Conservation (phyloP, 2,329 filamentous ascomycete species). For the Tolypocladium sp. region DNA sequence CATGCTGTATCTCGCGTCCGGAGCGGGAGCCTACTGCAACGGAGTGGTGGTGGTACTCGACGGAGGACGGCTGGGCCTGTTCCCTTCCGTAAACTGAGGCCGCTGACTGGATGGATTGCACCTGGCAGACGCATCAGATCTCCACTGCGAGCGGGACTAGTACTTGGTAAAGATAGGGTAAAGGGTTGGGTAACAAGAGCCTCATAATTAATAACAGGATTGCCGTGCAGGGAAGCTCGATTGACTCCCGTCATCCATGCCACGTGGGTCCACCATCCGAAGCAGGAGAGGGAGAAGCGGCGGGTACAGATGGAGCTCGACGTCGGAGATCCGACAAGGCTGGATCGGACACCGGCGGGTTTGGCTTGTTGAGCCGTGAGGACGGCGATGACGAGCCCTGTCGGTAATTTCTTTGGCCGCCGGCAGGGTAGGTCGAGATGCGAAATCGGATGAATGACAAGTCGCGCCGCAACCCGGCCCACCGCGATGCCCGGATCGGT, state of each 20-base stretch:
- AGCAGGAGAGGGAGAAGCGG: neutral
- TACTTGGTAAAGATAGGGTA: neutral
- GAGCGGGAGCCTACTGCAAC: conserved; percentile 58
- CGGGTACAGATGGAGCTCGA: neutral
- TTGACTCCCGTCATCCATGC: neutral
- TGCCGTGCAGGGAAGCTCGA: neutral
- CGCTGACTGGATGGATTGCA: neutral
- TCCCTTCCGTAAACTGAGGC: conserved; percentile 43
- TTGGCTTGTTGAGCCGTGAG: neutral
- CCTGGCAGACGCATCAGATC: neutral
- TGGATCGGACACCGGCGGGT: conserved; percentile 1
- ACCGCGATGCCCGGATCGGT: neutral
- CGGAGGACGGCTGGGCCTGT: conserved; percentile 48
- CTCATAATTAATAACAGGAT: neutral
- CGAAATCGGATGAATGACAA: neutral
- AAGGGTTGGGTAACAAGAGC: neutral
- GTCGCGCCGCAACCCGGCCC: neutral
- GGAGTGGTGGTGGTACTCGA: conserved; percentile 54
- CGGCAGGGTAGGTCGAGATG: neutral
- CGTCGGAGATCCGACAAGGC: conserved; percentile 1
- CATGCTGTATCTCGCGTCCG: conserved; percentile 55
- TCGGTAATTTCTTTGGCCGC: neutral
- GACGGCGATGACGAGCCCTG: neutral
- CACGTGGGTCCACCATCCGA: neutral
- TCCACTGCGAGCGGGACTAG: neutral